A percentile compares a stretch with the other conserved stretches of the same genome.
Conservation (phyloP, 1,284 basidiomycete species). For the Polyporus tsugae region DNA sequence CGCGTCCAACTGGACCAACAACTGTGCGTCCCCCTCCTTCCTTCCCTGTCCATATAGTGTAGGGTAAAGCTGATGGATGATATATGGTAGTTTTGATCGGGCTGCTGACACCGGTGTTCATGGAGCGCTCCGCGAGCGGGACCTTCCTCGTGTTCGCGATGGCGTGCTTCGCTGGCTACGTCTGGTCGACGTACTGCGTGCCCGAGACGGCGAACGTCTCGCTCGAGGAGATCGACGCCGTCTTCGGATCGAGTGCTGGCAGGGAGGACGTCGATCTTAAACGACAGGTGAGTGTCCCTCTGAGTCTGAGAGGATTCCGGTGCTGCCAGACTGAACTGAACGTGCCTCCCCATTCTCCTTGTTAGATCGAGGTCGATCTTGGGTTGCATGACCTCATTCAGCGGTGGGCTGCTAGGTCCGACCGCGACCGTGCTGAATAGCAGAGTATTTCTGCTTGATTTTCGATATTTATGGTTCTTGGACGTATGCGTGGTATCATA, state of each 20-base stretch:
- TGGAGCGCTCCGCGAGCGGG: constrained; percentile 68
- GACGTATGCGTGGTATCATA: neutral
- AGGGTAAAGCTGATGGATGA: constrained; percentile 2
- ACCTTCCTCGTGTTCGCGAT: constrained; percentile 75
- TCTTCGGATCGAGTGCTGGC: constrained; percentile 68
- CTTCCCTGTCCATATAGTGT: neutral
- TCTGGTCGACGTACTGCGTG: constrained; percentile 73
- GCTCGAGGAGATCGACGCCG: constrained; percentile 78
- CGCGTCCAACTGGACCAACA: constrained; percentile 85
- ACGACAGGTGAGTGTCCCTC: constrained; percentile 50
- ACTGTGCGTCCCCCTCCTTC: constrained; percentile 57
- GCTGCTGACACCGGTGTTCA: constrained; percentile 77
- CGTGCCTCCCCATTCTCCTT: neutral
- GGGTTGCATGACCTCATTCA: constrained; percentile 46
- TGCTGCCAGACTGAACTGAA: constrained; percentile 9
- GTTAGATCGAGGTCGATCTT: constrained; percentile 49
- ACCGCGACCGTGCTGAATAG: neutral
- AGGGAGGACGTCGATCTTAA: constrained; percentile 59
- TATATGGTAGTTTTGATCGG: constrained; percentile 73
- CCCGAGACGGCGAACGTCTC: constrained; percentile 82
- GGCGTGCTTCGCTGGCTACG: constrained; percentile 69
- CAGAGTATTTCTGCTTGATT: neutral
- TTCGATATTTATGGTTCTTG: neutral
- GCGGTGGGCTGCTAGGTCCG: constrained; percentile 22
- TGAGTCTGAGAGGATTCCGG: neutral